phyloP scores from a whole-genome alignment of 306 rosid genomes.

The Begonia peltatifolia region DNA sequence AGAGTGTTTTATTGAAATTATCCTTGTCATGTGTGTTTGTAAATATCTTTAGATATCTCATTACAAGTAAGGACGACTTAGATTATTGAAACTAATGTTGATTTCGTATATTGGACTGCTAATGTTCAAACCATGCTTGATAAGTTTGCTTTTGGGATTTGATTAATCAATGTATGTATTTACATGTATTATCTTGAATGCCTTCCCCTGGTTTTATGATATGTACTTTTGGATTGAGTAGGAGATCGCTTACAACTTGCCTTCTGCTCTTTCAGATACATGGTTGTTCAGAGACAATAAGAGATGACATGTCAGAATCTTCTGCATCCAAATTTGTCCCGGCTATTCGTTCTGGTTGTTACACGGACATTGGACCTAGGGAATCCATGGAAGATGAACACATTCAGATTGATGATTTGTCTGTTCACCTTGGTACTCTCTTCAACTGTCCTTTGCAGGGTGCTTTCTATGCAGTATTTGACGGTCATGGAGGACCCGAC shows the following conservation, averaged over 20 bases:
- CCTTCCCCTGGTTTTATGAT: background rate
- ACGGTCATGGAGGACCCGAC: slow-evolving; percentile 90
- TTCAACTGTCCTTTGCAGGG: slow-evolving; percentile 34
- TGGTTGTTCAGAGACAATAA: slow-evolving; percentile 33
- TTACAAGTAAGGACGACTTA: too few relatives aligned
- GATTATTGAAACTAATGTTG: too few relatives aligned
- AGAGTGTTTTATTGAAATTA: too few relatives aligned
- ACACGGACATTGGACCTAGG: slow-evolving; percentile 57
- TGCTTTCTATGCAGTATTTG: slow-evolving; percentile 85
- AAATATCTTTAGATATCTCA: too few relatives aligned
- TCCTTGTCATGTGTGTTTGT: too few relatives aligned
- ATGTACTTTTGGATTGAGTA: background rate
- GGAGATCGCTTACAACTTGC: background rate
- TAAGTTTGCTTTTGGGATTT: too few relatives aligned
- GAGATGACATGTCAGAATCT: slow-evolving; percentile 30
- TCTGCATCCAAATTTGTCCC: slow-evolving; percentile 39
- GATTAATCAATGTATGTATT: too few relatives aligned
- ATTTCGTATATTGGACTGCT: too few relatives aligned
- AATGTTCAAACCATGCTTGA: too few relatives aligned
- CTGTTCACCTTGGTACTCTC: slow-evolving; percentile 44
- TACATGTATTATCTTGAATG: background rate
- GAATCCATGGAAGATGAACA: slow-evolving; percentile 86
- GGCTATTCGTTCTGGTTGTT: slow-evolving; percentile 62
- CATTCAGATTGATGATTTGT: slow-evolving; percentile 62
- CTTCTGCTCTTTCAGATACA: slow-evolving; percentile 27